Base-by-base conservation (phyloP, 306 rosid species). In the Echinosophora koreensis region DNA sequence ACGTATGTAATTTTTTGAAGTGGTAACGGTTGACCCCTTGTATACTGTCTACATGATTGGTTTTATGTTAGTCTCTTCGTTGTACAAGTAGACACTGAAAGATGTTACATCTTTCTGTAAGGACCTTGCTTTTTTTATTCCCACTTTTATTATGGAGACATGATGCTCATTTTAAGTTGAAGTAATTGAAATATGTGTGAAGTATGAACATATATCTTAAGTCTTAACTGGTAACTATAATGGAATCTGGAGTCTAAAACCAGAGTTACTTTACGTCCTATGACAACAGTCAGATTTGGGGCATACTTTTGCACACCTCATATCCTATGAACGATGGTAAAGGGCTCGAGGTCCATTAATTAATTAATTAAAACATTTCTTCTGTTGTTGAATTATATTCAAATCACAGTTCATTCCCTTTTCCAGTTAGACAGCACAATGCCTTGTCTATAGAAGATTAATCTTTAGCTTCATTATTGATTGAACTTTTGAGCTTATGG, bases 1-100 rank as follows among this genome's bases (percentile, higher is more conserved):
- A 22, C 18, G 16, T 65, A 9, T 57, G 80, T 59, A 66, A 73
- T 22, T 66, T 55, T 41, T 9, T 47, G 74, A 65, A n/a, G 17
- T 42, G n/a, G 28, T n/a, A 39, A 73, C 60, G 81, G 69, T 81
- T 83, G 84, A 81, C 72, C 84, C 76, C 57, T 58, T 55, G n/a
- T 64, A 71, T 64, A 62, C 74, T 82, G 81, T 70, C 78, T 67
- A 32, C 11, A 5, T 30, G 68, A 65, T 42, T 42, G 56, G 13
- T 65, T 76, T 35, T 65, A 35, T 52, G 65, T 64, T 38, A 11
- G 44, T 22, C 41, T 17, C 64, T 50, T 50, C 27, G 51, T 11
- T 49, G 46, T 8, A 50, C 71, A 74, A 64, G 16, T 63, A 39
- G 30, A 14, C 18, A 47, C 12, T 30, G 60, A 37, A 57, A 39